Percentiles rank a stretch among this genome's conserved stretches.
Evolutionary conservation across 1,284 basidiomycete species (phyloP).

Genomic region (Malassezia nana): DNA sequence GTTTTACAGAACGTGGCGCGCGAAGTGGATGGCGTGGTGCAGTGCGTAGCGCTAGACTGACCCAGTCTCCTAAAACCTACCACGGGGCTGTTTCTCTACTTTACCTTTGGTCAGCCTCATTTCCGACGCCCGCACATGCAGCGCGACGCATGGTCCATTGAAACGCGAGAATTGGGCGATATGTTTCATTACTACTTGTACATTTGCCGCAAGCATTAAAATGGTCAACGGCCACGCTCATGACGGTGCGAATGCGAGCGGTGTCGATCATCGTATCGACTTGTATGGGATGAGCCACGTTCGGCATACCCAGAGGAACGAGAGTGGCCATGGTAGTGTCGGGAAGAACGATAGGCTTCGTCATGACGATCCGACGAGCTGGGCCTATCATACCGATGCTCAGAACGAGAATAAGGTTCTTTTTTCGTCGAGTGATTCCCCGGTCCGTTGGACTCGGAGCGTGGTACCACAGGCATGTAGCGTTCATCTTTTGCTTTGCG

Average conservation of each 20-base stretch:
- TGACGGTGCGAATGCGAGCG: neutral
- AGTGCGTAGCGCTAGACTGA: conserved; percentile 14
- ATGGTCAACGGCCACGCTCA: neutral
- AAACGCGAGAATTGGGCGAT: conserved; percentile 29
- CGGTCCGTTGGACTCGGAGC: neutral
- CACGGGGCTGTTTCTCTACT: conserved; percentile 35
- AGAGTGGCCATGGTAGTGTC: neutral
- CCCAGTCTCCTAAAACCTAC: conserved; percentile 22
- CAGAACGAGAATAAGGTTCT: neutral
- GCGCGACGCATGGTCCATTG: conserved; percentile 26
- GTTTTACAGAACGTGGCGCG: conserved; percentile 23
- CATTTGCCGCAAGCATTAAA: conserved; percentile 20
- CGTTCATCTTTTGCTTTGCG: neutral
- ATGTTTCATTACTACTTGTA: conserved; percentile 44
- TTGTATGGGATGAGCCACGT: neutral
- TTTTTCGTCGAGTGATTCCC: too few relatives aligned
- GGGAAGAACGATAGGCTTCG: neutral
- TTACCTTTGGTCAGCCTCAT: conserved; percentile 44
- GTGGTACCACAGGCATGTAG: conserved; percentile 4
- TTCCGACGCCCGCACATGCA: conserved; percentile 32
- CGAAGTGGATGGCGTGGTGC: conserved; percentile 34
- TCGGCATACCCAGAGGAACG: neutral
- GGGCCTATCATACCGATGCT: neutral
- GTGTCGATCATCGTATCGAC: neutral
- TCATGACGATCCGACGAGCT: neutral